A percentile compares a stretch with the other conserved stretches of the same genome.
These are phyloP conservation scores for Licmophora abbreviata DNA, from an alignment of 108 stramenopile genomes.

Conservation along the genomic window DNA sequence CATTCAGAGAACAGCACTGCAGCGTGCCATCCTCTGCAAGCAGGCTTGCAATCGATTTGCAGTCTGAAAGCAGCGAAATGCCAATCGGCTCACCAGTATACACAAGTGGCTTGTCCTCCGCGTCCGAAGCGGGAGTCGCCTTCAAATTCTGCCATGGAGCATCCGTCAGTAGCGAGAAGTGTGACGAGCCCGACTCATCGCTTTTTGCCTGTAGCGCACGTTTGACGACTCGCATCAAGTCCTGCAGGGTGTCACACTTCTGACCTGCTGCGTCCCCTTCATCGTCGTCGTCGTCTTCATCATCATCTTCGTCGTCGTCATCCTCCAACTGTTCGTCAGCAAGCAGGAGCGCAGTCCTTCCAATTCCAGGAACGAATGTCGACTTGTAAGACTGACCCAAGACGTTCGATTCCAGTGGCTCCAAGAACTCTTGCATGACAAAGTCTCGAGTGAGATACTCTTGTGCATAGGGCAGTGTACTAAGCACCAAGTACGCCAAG, in stretches of 20 bases:
- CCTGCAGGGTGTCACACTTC: conserved; percentile 76
- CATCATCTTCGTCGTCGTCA: conserved; percentile 53
- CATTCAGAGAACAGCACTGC: conserved; percentile 9
- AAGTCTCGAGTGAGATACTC: conserved; percentile 15
- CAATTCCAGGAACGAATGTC: conserved; percentile 61
- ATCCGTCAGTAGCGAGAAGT: conserved; percentile 52
- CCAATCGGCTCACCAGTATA: conserved; percentile 4
- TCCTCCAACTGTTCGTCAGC: conserved; percentile 38
- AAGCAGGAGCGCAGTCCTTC: conserved; percentile 47
- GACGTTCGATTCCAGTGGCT: conserved; percentile 18
- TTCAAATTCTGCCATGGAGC: conserved; percentile 64
- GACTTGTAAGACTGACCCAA: conserved; percentile 32
- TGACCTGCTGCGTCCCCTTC: conserved; percentile 26
- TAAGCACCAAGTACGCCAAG: conserved; percentile 48
- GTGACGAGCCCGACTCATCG: conserved; percentile 13
- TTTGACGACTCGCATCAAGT: conserved; percentile 48
- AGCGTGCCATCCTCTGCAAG: background rate
- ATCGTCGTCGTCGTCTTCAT: conserved; percentile 38
- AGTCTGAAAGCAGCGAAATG: background rate
- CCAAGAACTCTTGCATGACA: conserved; percentile 14
- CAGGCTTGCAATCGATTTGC: background rate
- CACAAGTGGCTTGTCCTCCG: background rate
- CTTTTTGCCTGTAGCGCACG: conserved; percentile 7
- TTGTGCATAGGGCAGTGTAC: conserved; percentile 50
- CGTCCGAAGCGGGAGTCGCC: conserved; percentile 7